Evolutionary conservation across 129 eudicot species (phyloP).

Genomic region (Centaurea solstitialis): DNA sequence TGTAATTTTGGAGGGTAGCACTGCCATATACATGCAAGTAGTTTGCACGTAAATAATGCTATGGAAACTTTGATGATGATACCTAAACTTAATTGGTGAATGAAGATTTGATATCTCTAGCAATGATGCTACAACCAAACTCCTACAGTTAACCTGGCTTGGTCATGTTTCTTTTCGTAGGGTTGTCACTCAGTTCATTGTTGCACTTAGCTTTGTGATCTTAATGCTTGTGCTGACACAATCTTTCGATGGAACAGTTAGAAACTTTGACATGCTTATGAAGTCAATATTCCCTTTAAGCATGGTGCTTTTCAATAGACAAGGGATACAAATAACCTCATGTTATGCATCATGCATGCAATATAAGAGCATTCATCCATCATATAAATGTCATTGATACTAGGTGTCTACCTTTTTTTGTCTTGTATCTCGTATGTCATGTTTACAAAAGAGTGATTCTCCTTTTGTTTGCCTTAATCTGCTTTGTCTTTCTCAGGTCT

Average conservation of each 20-base stretch:
- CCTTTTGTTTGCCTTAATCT: not conserved
- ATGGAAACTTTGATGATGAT: not conserved
- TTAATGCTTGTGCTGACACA: not conserved
- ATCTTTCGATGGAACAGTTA: too few species aligned
- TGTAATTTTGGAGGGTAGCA: not conserved
- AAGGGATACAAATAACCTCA: not conserved
- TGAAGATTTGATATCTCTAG: not conserved
- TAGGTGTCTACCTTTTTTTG: not conserved
- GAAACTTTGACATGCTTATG: not conserved
- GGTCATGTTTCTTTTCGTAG: not conserved
- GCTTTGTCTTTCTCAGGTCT: slow-evolving; percentile 42
- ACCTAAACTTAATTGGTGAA: not conserved
- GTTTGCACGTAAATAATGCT: not conserved
- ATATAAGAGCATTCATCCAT: slow-evolving; percentile 8
- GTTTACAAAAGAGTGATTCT: not conserved
- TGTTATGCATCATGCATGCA: slow-evolving; percentile 6
- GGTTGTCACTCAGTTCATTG: not conserved
- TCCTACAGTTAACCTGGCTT: not conserved
- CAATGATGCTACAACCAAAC: not conserved
- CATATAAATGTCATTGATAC: not conserved
- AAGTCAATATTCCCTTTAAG: too few species aligned
- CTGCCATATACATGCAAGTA: not conserved
- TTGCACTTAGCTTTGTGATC: not conserved
- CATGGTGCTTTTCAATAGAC: too few species aligned
- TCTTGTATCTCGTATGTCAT: not conserved